Conservation (phyloP, 1,284 basidiomycete species). For the Cystobasidium slooffiae region DNA sequence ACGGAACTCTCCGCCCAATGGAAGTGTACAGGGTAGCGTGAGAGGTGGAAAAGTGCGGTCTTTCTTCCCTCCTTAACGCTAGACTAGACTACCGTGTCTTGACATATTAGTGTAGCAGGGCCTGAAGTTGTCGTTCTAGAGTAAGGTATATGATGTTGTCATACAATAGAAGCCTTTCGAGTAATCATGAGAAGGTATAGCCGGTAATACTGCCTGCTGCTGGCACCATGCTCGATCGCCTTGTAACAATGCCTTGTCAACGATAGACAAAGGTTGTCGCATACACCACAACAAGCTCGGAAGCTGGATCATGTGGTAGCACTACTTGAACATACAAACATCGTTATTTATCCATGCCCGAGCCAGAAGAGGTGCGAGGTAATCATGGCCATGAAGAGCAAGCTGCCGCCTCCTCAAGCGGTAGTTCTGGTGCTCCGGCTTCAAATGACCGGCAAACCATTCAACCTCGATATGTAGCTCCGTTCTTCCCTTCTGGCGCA, state of each 20-base stretch:
- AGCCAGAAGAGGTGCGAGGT: slow-evolving; percentile 12
- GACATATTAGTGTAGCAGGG: background rate
- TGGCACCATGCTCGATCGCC: background rate
- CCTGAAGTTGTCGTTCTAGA: slow-evolving; percentile 1
- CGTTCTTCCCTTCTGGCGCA: slow-evolving; percentile 55
- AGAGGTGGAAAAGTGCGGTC: slow-evolving; percentile 41
- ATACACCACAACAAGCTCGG: too few relatives aligned
- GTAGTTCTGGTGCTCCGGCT: slow-evolving; percentile 7
- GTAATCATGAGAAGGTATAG: background rate
- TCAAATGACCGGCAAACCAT: slow-evolving; percentile 16
- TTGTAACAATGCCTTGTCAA: background rate
- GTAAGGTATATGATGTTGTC: slow-evolving; percentile 12
- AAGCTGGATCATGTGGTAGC: background rate
- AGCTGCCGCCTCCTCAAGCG: background rate
- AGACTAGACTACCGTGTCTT: background rate
- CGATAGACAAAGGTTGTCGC: too few relatives aligned
- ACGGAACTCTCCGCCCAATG: slow-evolving; percentile 16
- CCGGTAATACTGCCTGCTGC: background rate
- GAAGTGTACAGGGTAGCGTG: slow-evolving; percentile 25
- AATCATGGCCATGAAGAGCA: slow-evolving; percentile 18
- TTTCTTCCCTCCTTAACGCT: slow-evolving; percentile 34
- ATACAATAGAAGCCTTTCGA: slow-evolving; percentile 1
- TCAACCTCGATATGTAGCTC: slow-evolving; percentile 40
- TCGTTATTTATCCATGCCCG: background rate
- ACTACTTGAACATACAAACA: background rate